phyloP scores from a whole-genome alignment of 371 early-diverging fungal genomes.

The Mortierella sp. region DNA sequence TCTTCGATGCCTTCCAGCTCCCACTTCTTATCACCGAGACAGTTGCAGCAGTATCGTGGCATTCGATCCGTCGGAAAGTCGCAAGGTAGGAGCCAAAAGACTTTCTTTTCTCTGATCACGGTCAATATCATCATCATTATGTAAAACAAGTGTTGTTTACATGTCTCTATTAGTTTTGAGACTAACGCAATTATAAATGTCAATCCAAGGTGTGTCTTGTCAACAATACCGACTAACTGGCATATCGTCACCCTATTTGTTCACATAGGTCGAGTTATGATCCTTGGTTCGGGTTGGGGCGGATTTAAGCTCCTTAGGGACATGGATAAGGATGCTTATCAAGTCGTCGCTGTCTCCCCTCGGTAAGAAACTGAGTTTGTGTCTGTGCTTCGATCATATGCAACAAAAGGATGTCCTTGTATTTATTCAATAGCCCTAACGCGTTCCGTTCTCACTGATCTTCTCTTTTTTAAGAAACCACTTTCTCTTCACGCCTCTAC shows the following conservation, averaged over 20 bases:
- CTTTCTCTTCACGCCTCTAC: conserved; percentile 86
- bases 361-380: conserved; percentile 47
- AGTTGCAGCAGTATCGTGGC: conserved; percentile 28
- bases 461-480: conserved; percentile 67
- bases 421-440: no score
- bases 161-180: no score
- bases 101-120: no score
- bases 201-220: no score
- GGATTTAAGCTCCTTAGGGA: conserved; percentile 75
- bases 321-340: conserved; percentile 68
- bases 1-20: background rate
- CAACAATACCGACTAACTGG: no score
- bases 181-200: no score
- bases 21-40: background rate
- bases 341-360: conserved; percentile 79
- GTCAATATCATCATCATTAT: no score
- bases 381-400: background rate
- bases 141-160: no score
- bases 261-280: conserved; percentile 53
- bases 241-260: no score
- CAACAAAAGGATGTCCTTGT: background rate
- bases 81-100: conserved; percentile 27
- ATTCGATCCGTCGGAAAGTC: conserved; percentile 48
- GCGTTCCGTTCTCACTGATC: no score
- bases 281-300: conserved; percentile 78